These are phyloP conservation scores for Mycena haematopus DNA, from an alignment of 768 basidiomycete species.

Conservation along the genomic window DNA sequence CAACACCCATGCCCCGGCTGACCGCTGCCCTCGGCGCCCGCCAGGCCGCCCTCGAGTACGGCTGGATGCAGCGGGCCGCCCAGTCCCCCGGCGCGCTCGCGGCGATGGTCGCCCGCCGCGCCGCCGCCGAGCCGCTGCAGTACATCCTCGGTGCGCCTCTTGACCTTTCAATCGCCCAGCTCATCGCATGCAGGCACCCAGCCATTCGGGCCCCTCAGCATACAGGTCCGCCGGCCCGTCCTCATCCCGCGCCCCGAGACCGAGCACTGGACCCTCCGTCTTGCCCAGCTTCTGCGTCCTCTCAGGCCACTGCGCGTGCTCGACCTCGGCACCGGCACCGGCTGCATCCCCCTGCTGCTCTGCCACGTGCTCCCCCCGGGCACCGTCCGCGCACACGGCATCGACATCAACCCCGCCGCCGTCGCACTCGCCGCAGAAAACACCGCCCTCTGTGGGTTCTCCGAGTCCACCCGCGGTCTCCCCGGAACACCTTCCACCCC, in stretches of 20 bases:
- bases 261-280: constrained; percentile 76
- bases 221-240: constrained; percentile 76
- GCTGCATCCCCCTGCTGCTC: constrained; percentile 89
- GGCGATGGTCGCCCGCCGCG: constrained; percentile 64
- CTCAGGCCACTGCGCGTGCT: constrained; percentile 48
- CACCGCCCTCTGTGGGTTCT: constrained; percentile 47
- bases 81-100: constrained; percentile 35
- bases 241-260: constrained; percentile 97
- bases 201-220: constrained; percentile 85
- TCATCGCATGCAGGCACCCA: constrained; percentile 63
- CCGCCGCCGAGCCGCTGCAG: constrained; percentile 81
- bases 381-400: constrained; percentile 59
- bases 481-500: constrained; percentile 48
- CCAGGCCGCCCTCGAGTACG: constrained; percentile 49
- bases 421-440: constrained; percentile 57
- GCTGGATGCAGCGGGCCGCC: constrained; percentile 49
- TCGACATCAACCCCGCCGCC: constrained; percentile 75
- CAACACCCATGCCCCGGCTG: constrained; percentile 24
- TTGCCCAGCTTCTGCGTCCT: constrained; percentile 56
- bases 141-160: constrained; percentile 79
- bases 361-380: constrained; percentile 67
- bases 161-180: constrained; percentile 18
- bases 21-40: constrained; percentile 38
- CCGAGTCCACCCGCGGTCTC: constrained; percentile 28
- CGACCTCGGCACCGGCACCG: constrained; percentile 94